Evolutionary conservation across 805 yeast genomes (phyloP), one percentile per base, ranked within the genome.

Genomic region (Starmerella scarabaei): DNA sequence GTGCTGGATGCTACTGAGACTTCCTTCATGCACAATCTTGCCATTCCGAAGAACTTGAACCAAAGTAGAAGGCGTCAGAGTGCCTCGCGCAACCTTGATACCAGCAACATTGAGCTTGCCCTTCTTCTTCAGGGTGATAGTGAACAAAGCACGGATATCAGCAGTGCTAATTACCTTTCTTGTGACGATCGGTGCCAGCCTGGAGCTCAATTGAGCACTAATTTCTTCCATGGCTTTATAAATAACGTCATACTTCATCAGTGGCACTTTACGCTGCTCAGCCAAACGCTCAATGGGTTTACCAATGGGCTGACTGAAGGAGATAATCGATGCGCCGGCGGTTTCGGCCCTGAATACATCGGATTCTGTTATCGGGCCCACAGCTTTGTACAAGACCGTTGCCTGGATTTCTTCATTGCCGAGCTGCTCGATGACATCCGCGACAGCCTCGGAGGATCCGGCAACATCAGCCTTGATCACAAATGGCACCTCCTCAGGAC

Each of bases 371-470:
- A 82, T 79, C 0, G 73, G 56, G 4, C 97, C 97, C 5, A 86
- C 94, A 20, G 77, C 85, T 28, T 77, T 70, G 33, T 71, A 71
- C 3, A 91, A 59, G 1, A 88, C 75, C n/a, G 66, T 60, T 3
- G 85, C 72, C 44, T 67, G 65, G 5, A 88, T 88, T 54, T 82
- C 93, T 1, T 80, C 81, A 57, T 88, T 86, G 5, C 96, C 96
- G n/a, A 91, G 61, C 11, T 77, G 76, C 43, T 69, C 67, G 35
- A 91, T 73, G 50, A 88, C 75, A 57, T 86, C 95, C 29, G 65
- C 69, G 26, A 91, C 80, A 1, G 98, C 98, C 56, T 91, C 98
- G 0, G 82, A 80, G 0, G 97, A 86, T 0, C 98, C 98, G 50
- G 78, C 77, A 1, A 88, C 96, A 61, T 91, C 98, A 0, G 94